phyloP scores from a whole-genome alignment of 805 yeast genomes.

The Saccharomycopsis olivae region DNA sequence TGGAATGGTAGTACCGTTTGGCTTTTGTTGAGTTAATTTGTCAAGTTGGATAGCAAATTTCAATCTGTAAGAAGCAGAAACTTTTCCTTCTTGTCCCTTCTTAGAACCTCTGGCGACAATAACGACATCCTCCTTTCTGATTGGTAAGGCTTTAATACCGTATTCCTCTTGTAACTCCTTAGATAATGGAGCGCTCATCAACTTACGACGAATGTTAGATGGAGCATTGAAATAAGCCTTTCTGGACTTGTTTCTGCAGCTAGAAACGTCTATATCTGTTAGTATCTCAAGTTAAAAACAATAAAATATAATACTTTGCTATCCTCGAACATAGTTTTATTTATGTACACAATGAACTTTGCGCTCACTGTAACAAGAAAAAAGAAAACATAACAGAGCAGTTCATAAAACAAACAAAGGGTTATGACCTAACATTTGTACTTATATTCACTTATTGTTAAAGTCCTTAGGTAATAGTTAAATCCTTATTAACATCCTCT shows the following conservation, averaged over 20 bases:
- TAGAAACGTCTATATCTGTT: constrained; percentile 73
- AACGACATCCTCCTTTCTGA: constrained; percentile 96
- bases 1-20: constrained; percentile 96
- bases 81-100: constrained; percentile 99
- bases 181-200: constrained; percentile 97
- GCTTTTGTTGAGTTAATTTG: constrained; percentile 95
- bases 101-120: constrained; percentile 95
- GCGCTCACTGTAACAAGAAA: not conserved
- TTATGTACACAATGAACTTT: not conserved
- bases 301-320: not conserved
- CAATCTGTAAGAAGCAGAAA: constrained; percentile 97
- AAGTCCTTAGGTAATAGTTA: too few species aligned
- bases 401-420: too few species aligned
- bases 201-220: constrained; percentile 86
- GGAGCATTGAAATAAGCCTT: constrained; percentile 99
- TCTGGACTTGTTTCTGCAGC: constrained; percentile 99
- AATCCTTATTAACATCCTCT: too few species aligned
- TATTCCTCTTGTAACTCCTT: constrained; percentile 97
- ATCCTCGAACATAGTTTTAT: not conserved
- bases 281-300: too few species aligned
- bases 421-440: too few species aligned
- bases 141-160: constrained; percentile 91
- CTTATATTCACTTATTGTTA: too few species aligned
- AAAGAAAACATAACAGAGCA: too few species aligned
- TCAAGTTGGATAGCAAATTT: constrained; percentile 94